Conservation (phyloP, 352 stramenopile species). For the Globisporangium splendens region DNA sequence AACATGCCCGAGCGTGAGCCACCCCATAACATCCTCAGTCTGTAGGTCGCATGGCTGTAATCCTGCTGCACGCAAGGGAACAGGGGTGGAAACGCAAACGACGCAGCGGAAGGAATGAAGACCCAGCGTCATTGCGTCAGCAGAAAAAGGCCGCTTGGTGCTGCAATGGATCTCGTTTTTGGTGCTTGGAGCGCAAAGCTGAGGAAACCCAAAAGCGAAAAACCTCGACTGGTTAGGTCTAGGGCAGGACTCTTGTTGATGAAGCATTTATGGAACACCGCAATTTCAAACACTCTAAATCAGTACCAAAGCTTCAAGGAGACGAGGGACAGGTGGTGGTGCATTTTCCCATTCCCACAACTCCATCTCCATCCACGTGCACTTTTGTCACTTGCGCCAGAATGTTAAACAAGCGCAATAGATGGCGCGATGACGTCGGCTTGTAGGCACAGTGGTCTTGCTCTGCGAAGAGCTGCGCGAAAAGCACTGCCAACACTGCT, state of each 20-base stretch:
- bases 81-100: not conserved
- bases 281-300: not conserved
- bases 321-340: not conserved
- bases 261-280: not conserved
- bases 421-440: not conserved
- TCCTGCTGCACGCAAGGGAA: not conserved
- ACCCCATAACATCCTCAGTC: not conserved
- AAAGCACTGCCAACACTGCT: not conserved
- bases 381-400: not conserved
- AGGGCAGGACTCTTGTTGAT: not conserved
- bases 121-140: not conserved
- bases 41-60: not conserved
- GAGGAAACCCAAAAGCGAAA: not conserved
- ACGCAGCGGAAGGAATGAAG: not conserved
- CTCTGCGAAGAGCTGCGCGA: not conserved
- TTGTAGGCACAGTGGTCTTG: not conserved
- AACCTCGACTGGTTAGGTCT: not conserved
- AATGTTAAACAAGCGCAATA: not conserved
- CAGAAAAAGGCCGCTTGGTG: not conserved
- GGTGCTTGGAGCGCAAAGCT: conserved; percentile 1
- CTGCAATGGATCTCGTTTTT: not conserved
- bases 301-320: not conserved
- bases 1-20: not conserved
- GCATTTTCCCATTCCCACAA: not conserved
- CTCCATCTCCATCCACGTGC: not conserved